Evolutionary conservation across 768 basidiomycete genomes (phyloP), one percentile per base, ranked within the genome.

Genomic region (Xerocomus spinulosus): DNA sequence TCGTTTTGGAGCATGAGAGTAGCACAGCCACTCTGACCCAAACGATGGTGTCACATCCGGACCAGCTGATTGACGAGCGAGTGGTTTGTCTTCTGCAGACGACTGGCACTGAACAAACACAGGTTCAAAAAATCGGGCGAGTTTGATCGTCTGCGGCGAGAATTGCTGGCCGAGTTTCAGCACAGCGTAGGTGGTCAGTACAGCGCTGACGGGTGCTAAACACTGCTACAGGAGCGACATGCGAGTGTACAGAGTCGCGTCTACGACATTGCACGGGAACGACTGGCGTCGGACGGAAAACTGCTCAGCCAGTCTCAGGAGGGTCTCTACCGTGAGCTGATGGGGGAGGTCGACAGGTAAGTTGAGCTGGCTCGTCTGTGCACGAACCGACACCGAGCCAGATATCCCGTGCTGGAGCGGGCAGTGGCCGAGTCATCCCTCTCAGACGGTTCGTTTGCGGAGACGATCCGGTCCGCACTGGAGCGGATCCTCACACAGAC

Each of bases 61-160:
- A 70, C 20, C 73, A 82, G 48, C 76, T 88, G 15, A 77, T 85
- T 9, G 79, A 81, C 61, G 83, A 82, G 85, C 83, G 58, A 59
- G 73, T 58, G 38, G 37, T 44, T 6, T 35, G 13, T n/a, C 21
- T 25, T 13, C 24, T 29, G 3, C 5, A 9, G 9, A 13, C 30
- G 17, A 25, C 39, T 32, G 13, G 14, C 20, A 13, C 42, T 52
- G 46, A 50, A 52, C 28, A n/a, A 15, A 32, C 28, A 26, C 36
- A 88, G 86, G 56, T 88, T 87, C 71, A 87, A 88, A 66, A 83
- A 82, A 57, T 85, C 84, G 10, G 86, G 85, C 24, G 84, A 88
- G 67, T 87, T 87, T 54, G 85, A 88, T 55, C 78, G 82, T 20
- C 61, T 87, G 52, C 75, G 86, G 41, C 76, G 78, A 42, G 80